phyloP scores from a whole-genome alignment of 2,329 filamentous ascomycete species.

The Fusarium bactridioides region DNA sequence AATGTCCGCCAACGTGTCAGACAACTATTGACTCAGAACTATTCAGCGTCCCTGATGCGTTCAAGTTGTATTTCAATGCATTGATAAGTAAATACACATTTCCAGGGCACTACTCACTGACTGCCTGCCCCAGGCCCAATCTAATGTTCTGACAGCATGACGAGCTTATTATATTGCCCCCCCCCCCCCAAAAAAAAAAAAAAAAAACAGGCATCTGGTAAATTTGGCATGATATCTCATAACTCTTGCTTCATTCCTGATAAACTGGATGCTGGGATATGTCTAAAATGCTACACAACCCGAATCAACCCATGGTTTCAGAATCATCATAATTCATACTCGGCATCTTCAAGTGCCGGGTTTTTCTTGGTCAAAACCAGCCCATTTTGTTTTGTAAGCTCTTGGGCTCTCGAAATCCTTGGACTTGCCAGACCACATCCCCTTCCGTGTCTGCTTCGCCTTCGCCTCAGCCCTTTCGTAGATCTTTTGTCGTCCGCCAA shows the following conservation, averaged over 20 bases:
- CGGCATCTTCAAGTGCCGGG: constrained; percentile 16
- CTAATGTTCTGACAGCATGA: neutral
- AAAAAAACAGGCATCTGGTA: neutral
- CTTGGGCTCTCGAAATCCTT: constrained; percentile 81
- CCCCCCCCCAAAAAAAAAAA: neutral
- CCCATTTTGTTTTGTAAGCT: constrained; percentile 75
- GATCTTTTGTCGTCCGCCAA: constrained; percentile 72
- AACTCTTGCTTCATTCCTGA: neutral
- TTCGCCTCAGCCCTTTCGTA: constrained; percentile 73
- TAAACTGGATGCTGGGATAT: constrained; percentile 1
- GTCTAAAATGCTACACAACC: constrained; percentile 12
- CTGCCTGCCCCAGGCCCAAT: neutral
- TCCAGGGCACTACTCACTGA: neutral
- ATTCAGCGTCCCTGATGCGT: neutral
- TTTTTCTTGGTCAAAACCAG: constrained; percentile 36
- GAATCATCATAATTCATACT: constrained; percentile 1
- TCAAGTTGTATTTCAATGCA: constrained; percentile 5
- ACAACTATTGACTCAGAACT: constrained; percentile 19
- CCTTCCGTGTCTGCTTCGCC: constrained; percentile 70
- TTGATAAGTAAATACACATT: neutral
- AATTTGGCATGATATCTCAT: neutral
- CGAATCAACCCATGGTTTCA: neutral
- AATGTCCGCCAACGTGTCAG: constrained; percentile 22
- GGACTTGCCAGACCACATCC: constrained; percentile 77
- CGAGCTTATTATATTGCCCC: neutral